Percentiles rank a stretch among this genome's conserved stretches.
These are phyloP conservation scores for Phytophthora colocasiae DNA, from an alignment of 352 stramenopile species.

Conservation along the genomic window DNA sequence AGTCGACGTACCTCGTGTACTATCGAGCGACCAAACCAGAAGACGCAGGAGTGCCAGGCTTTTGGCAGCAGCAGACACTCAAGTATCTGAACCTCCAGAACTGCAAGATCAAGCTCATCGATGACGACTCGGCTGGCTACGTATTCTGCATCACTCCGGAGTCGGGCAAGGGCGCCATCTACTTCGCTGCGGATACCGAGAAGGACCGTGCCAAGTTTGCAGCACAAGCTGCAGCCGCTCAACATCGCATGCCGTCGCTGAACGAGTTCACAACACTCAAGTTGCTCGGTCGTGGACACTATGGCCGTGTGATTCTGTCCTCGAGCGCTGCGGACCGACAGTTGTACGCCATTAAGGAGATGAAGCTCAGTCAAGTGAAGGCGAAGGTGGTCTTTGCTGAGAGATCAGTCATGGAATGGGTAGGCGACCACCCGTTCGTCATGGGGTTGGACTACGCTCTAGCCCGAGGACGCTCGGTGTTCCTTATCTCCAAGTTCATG, in stretches of 20 bases:
- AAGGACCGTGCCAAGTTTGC: slow-evolving; percentile 88
- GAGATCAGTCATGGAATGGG: slow-evolving; percentile 86
- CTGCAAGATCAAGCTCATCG: slow-evolving; percentile 79
- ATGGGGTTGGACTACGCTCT: slow-evolving; percentile 97
- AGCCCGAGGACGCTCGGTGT: slow-evolving; percentile 96
- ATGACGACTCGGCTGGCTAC: slow-evolving; percentile 83
- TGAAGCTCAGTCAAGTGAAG: slow-evolving; percentile 91
- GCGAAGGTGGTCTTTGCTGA: slow-evolving; percentile 89
- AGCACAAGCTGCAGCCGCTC: slow-evolving; percentile 55
- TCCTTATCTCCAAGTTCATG: slow-evolving; percentile 99
- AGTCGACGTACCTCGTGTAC: slow-evolving; percentile 87
- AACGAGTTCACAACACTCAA: slow-evolving; percentile 86
- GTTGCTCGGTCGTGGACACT: slow-evolving; percentile 84
- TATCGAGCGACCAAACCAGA: slow-evolving; percentile 76
- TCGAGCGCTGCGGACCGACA: slow-evolving; percentile 44
- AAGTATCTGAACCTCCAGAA: slow-evolving; percentile 87
- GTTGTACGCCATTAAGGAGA: slow-evolving; percentile 90
- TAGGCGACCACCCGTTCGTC: slow-evolving; percentile 95
- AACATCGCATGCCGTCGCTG: slow-evolving; percentile 62
- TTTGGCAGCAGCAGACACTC: slow-evolving; percentile 39
- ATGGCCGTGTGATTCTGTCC: slow-evolving; percentile 83
- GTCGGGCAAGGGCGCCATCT: slow-evolving; percentile 67
- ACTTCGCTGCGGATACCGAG: slow-evolving; percentile 83
- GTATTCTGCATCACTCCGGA: slow-evolving; percentile 80
- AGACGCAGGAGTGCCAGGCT: slow-evolving; percentile 34